These are phyloP conservation scores for Ogataea degrootiae DNA, from an alignment of 805 yeast genomes.

Conservation along the genomic window DNA sequence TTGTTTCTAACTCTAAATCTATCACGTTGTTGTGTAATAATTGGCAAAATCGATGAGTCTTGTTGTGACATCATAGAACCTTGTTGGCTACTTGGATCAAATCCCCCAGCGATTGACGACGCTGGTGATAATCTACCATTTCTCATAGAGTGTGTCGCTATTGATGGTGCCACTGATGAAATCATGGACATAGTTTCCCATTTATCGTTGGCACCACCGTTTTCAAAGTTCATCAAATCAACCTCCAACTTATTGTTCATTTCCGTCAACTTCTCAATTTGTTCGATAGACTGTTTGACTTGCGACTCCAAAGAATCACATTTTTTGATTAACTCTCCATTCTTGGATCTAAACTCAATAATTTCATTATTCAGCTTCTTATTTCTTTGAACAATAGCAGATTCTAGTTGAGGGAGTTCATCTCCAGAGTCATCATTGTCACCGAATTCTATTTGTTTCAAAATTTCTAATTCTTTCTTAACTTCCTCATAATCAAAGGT, in stretches of 20 bases:
- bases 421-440: constrained; percentile 28
- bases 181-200: constrained; percentile 65
- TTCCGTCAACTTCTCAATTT: constrained; percentile 37
- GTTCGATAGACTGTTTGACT: constrained; percentile 30
- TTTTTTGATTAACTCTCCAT: constrained; percentile 40
- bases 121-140: constrained; percentile 44
- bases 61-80: constrained; percentile 8
- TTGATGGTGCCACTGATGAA: constrained; percentile 44
- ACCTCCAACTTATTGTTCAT: constrained; percentile 64
- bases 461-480: constrained; percentile 66
- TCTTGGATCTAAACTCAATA: constrained; percentile 58
- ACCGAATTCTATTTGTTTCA: constrained; percentile 76
- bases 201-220: constrained; percentile 35
- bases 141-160: constrained; percentile 2
- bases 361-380: constrained; percentile 68
- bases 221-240: constrained; percentile 62
- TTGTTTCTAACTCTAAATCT: constrained; percentile 78
- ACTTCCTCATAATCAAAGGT: constrained; percentile 75
- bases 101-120: constrained; percentile 44
- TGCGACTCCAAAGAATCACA: constrained; percentile 37
- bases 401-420: constrained; percentile 34
- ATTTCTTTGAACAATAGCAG: constrained; percentile 56
- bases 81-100: constrained; percentile 8
- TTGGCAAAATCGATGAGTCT: constrained; percentile 20
- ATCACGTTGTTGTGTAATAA: constrained; percentile 88